Evolutionary conservation across 495 filamentous ascomycete species (phyloP), one percentile per base, ranked within the genome.

Genomic region (Hypoxylon subgilvum): DNA sequence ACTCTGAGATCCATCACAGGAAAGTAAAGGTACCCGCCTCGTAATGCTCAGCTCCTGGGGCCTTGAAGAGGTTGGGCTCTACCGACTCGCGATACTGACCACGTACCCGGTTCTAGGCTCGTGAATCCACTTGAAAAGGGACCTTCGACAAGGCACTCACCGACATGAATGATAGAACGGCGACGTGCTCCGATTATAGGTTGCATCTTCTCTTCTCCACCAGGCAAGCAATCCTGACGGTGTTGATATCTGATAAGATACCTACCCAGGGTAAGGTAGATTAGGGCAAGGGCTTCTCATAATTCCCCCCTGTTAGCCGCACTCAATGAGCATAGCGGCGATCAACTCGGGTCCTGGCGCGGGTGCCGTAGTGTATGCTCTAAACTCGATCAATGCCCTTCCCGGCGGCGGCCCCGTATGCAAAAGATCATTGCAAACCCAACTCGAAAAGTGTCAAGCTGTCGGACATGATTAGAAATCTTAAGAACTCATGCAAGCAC

Each of bases 281-380:
- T 58, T 66, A 68, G 62, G 66, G 54, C 41, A 66, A 66, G 62
- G 66, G 62, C 44, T 58, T 68, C 41, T 36, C 41, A 17, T 59
- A 28, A 19, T 13, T 18, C 30, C 54, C 41, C 35, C 38, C 18
- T 56, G 51, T 44, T 42, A 40, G 34, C 52, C 50, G 14, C 31
- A 47, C 32, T 49, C 2, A 27, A 42, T 45, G 28, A 36, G 19
- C 40, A 28, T n/a, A 43, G 31, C 56, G 50, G 40, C 46, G 45
- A 61, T 41, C 52, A 23, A 28, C 42, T 51, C 46, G 45, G 45
- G 30, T 8, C 23, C 8, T 8, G 8, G 8, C 23, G 36, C 32
- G 41, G 7, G 36, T 40, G 9, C 51, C 34, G 42, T 42, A 3
- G 31, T 50, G 56, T 34, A 56, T 65, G 55, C 27, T 51, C 36